These are phyloP conservation scores for Daldinia grandis DNA, from an alignment of 495 filamentous ascomycete genomes.

Conservation along the genomic window DNA sequence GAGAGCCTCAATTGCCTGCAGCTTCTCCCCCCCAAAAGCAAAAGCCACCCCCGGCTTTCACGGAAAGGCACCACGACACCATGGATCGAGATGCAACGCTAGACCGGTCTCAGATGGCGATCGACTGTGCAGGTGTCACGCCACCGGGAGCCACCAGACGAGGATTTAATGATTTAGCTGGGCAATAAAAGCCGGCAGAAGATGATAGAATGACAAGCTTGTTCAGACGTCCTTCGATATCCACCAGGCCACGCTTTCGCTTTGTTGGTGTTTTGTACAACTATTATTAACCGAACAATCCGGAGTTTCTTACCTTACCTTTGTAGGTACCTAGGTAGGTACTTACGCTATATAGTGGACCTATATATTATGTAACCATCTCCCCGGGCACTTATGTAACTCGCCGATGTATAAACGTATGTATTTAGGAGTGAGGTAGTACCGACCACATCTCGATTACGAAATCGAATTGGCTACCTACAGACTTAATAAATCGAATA, in stretches of 20 bases:
- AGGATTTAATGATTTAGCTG: not conserved
- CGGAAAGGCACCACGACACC: slow-evolving; percentile 22
- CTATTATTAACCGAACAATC: slow-evolving; percentile 27
- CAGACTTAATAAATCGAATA: not conserved
- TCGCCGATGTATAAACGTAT: not conserved
- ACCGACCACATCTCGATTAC: not conserved
- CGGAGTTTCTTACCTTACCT: slow-evolving; percentile 22
- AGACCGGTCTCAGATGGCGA: slow-evolving; percentile 37
- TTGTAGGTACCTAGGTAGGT: not conserved
- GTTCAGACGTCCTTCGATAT: slow-evolving; percentile 14
- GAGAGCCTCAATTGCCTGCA: slow-evolving; percentile 39
- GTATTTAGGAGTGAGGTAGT: not conserved
- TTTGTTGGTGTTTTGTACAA: no score
- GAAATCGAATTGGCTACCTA: not conserved
- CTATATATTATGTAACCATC: not conserved
- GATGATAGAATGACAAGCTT: slow-evolving; percentile 18
- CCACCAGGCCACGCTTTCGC: not conserved
- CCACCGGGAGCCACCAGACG: slow-evolving; percentile 37
- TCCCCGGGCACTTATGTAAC: not conserved
- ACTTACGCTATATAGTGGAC: no score
- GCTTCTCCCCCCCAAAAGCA: not conserved
- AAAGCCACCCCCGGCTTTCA: slow-evolving; percentile 31
- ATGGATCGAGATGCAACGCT: slow-evolving; percentile 30
- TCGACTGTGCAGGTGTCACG: slow-evolving; percentile 35
- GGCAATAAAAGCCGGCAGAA: slow-evolving; percentile 22